A percentile compares a stretch with the other conserved stretches of the same genome.
phyloP scores from a whole-genome alignment of 2,329 filamentous ascomycete genomes.

The Penicillium verrucosum region DNA sequence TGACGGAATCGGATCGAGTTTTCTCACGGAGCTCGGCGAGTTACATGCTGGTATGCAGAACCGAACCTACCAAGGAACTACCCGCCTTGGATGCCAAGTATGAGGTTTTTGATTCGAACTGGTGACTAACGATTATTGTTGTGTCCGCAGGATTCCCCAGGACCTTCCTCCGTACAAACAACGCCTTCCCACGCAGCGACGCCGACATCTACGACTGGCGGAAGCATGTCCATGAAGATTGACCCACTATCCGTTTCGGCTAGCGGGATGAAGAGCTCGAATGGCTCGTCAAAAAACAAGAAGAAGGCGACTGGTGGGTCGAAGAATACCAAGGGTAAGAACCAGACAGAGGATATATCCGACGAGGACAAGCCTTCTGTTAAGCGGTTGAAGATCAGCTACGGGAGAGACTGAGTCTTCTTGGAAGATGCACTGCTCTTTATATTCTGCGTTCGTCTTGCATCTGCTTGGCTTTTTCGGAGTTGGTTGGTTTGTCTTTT shows the following conservation, averaged over 20 bases:
- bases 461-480: constrained; percentile 7
- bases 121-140: not conserved
- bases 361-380: constrained; percentile 40
- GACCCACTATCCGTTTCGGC: constrained; percentile 12
- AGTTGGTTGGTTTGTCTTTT: constrained; percentile 8
- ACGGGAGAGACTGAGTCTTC: constrained; percentile 38
- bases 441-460: not conserved
- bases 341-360: constrained; percentile 31
- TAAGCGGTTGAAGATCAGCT: constrained; percentile 47
- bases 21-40: constrained; percentile 50
- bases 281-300: constrained; percentile 39
- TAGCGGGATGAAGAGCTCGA: constrained; percentile 18
- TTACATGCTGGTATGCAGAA: constrained; percentile 42
- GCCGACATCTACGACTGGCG: constrained; percentile 39
- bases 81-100: not conserved
- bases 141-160: constrained; percentile 39
- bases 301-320: constrained; percentile 39
- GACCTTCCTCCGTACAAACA: constrained; percentile 45
- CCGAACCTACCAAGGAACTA: not conserved
- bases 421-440: not conserved
- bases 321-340: constrained; percentile 29
- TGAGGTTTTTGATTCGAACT: not conserved
- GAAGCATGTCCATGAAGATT: constrained; percentile 25
- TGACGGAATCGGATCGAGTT: constrained; percentile 47
- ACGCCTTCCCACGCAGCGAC: constrained; percentile 48